These are phyloP conservation scores for Leptographium radiaticola DNA, from an alignment of 2,329 filamentous ascomycete genomes.

Conservation along the genomic window DNA sequence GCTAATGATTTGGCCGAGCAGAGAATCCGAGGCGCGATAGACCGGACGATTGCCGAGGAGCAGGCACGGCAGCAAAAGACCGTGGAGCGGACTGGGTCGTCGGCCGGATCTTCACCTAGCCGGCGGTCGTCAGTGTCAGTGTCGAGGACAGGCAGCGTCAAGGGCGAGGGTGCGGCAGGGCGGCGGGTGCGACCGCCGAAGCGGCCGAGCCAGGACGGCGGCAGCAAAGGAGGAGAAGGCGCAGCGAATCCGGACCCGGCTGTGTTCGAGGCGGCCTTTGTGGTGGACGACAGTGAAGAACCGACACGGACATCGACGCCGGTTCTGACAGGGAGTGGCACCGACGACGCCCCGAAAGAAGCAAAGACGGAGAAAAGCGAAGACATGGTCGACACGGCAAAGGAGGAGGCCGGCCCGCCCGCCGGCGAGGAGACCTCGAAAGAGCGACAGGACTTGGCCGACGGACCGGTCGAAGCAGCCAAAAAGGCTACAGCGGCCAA, in stretches of 20 bases:
- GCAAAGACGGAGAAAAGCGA: neutral
- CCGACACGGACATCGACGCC: slow-evolving; percentile 32
- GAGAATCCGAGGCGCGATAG: slow-evolving; percentile 75
- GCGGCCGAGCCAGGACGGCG: slow-evolving; percentile 24
- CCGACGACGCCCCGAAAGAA: neutral
- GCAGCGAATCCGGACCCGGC: slow-evolving; percentile 60
- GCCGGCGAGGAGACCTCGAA: neutral
- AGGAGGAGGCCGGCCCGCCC: neutral
- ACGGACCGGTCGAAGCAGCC: neutral
- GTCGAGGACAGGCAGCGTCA: slow-evolving; percentile 23
- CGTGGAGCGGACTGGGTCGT: slow-evolving; percentile 27
- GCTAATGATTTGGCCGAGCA: slow-evolving; percentile 20
- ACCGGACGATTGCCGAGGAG: slow-evolving; percentile 81
- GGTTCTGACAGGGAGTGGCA: neutral
- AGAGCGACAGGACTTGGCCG: neutral
- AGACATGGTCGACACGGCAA: neutral
- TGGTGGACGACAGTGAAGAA: slow-evolving; percentile 71
- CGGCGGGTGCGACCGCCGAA: slow-evolving; percentile 22
- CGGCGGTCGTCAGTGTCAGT: slow-evolving; percentile 31
- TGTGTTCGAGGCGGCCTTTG: slow-evolving; percentile 77
- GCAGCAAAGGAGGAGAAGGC: slow-evolving; percentile 17
- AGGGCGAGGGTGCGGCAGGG: slow-evolving; percentile 19
- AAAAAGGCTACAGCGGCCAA: neutral
- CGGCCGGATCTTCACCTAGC: slow-evolving; percentile 25
- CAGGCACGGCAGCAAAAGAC: slow-evolving; percentile 60